Evolutionary conservation across 192 early-diverging fungal species (phyloP).

Genomic region (Coemansia sp.): DNA sequence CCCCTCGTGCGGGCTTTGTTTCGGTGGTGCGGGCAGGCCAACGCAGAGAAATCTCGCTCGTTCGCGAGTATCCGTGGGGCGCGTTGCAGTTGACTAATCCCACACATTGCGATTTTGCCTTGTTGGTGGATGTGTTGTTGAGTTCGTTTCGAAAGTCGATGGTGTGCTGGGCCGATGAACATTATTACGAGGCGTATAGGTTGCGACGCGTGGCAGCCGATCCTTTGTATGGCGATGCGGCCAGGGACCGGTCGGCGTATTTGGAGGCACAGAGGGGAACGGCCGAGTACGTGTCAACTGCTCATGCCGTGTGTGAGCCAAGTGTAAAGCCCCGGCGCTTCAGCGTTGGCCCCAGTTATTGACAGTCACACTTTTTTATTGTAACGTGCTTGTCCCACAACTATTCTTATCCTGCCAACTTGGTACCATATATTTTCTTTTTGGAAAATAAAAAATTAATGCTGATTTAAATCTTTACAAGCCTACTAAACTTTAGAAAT

Average conservation of each 20-base stretch:
- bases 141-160: slow-evolving; percentile 89
- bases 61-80: slow-evolving; percentile 86
- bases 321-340: too few species aligned
- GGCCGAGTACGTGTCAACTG: too few species aligned
- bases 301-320: too few species aligned
- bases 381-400: too few species aligned
- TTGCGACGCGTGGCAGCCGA: slow-evolving; percentile 28
- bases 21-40: slow-evolving; percentile 30
- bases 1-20: slow-evolving; percentile 1
- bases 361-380: too few species aligned
- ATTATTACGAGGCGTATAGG: slow-evolving; percentile 90
- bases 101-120: slow-evolving; percentile 88
- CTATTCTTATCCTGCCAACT: too few species aligned
- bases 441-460: too few species aligned
- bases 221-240: slow-evolving; percentile 2
- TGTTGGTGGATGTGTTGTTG: slow-evolving; percentile 77
- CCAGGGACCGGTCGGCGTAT: background rate
- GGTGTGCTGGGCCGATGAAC: slow-evolving; percentile 74
- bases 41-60: slow-evolving; percentile 60
- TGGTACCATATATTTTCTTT: too few species aligned
- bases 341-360: too few species aligned
- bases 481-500: background rate
- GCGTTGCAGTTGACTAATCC: slow-evolving; percentile 89
- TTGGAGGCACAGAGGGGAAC: background rate
- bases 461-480: too few species aligned